Evolutionary conservation across 495 filamentous ascomycete species (phyloP), one percentile per base, ranked within the genome.

Genomic region (Penicillium lagena): DNA sequence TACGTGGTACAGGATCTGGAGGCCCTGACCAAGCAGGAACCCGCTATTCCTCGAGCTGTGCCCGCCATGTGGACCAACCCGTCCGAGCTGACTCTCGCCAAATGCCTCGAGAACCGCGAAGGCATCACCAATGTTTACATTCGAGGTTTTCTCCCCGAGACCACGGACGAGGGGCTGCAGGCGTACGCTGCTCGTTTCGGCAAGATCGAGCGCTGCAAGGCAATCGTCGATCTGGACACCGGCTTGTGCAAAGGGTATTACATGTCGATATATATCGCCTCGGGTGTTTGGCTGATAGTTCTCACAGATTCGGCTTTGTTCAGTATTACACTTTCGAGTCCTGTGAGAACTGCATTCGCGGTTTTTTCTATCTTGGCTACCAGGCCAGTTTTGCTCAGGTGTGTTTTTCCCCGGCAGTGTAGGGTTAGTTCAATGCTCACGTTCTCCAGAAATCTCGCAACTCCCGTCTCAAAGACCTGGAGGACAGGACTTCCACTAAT

Each of bases 91-190:
- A 87, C 87, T 29, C 79, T 96, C 29, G 88, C 90, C 49, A 89
- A 95, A 66, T 89, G 89, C 54, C 72, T 97, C 38, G 86, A 94
- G 62, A 97, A 97, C 52, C 85, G 86, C 32, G 87, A 80, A 59
- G 85, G 70, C 54, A 90, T 78, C 73, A 97, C 78, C 39, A 99
- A 99, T 52, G 91, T 99, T 49, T 99, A 99, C 69, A 95, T 99
- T 47, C 85, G 93, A 42, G 93, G 93, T 12, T 82, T 99, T 40
- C 86, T 88, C 37, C 94, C 94, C 0, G 87, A 93, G 53, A 97
- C 91, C 0, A 90, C 91, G 40, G 93, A 99, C 60, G 86, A 95
- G 39, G 84, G 91, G 57, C 70, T 99, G 35, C 76, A 85, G 44
- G 71, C 72, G 12, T 96, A 93, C 70, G 87, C 89, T 12, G 71